A percentile compares a stretch with the other conserved stretches of the same genome.
These are phyloP conservation scores for Entomophthora muscae DNA, from an alignment of 371 early-diverging fungal genomes.

Conservation along the genomic window DNA sequence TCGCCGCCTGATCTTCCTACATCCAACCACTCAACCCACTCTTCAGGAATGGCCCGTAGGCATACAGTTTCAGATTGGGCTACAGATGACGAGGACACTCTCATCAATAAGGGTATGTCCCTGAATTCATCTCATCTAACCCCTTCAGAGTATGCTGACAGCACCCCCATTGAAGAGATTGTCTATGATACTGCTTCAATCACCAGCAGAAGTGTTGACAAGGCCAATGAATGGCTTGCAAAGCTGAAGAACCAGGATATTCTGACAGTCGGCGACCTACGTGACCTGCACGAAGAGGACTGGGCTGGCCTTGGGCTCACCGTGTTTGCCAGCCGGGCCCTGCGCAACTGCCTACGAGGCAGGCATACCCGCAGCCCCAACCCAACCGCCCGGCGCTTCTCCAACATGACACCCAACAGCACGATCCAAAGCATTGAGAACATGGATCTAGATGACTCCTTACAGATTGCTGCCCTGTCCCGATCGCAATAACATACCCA, in stretches of 20 bases:
- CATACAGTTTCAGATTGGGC: background rate
- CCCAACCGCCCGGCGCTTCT: background rate
- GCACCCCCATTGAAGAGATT: constrained; percentile 42
- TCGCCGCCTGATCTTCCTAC: background rate
- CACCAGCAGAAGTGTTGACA: constrained; percentile 44
- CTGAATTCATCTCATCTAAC: background rate
- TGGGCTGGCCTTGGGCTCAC: constrained; percentile 60
- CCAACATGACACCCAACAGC: background rate
- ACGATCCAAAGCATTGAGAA: constrained; percentile 6
- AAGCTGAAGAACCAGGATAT: constrained; percentile 54
- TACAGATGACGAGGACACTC: background rate
- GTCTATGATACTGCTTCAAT: constrained; percentile 43
- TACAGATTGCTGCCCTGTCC: background rate
- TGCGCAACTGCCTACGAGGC: constrained; percentile 59
- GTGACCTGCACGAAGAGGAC: constrained; percentile 55
- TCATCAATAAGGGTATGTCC: background rate
- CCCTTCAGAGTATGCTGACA: constrained; percentile 30
- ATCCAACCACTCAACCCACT: background rate
- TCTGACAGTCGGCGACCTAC: constrained; percentile 61
- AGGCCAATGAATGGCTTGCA: constrained; percentile 52
- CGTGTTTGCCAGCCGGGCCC: constrained; percentile 68
- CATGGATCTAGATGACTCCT: background rate
- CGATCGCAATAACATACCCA: background rate
- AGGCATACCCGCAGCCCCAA: constrained; percentile 14
- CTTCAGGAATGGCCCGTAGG: background rate